phyloP scores from a whole-genome alignment of 306 rosid genomes.

The Dicorynia guianensis region DNA sequence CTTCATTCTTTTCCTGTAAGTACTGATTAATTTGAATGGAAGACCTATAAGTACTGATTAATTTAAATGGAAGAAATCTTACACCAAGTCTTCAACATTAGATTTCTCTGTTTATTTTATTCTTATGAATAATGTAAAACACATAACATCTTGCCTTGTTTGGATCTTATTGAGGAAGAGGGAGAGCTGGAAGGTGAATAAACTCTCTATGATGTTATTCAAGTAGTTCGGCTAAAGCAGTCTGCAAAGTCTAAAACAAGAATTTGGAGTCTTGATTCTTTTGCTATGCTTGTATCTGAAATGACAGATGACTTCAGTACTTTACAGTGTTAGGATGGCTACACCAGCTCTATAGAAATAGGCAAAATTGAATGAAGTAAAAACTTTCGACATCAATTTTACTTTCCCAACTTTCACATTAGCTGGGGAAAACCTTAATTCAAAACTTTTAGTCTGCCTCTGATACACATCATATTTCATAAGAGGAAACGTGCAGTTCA shows the following conservation, averaged over 20 bases:
- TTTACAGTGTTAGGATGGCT: slow-evolving; percentile 11
- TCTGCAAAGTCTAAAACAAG: slow-evolving; percentile 32
- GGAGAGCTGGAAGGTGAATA: not conserved
- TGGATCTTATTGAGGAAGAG: not conserved
- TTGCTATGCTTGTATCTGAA: slow-evolving; percentile 2
- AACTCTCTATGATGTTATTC: slow-evolving; percentile 15
- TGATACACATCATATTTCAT: not conserved
- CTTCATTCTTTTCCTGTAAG: not conserved
- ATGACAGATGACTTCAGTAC: not conserved
- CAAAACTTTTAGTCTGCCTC: not conserved
- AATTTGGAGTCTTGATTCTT: slow-evolving; percentile 8
- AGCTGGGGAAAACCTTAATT: not conserved
- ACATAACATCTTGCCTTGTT: not conserved
- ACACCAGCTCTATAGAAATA: slow-evolving; percentile 14
- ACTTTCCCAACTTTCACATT: slow-evolving; percentile 2
- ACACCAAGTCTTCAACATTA: not conserved
- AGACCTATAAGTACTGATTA: not conserved
- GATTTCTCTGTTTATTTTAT: not conserved
- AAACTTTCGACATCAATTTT: not conserved
- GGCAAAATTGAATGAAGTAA: not conserved
- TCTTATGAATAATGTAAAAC: not conserved
- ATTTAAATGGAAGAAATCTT: not conserved
- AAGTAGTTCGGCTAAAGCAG: not conserved
- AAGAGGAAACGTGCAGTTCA: not conserved
- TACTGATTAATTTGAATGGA: slow-evolving; percentile 2